phyloP scores from a whole-genome alignment of 148 eudicot species.

The Spergularia bocconei region DNA sequence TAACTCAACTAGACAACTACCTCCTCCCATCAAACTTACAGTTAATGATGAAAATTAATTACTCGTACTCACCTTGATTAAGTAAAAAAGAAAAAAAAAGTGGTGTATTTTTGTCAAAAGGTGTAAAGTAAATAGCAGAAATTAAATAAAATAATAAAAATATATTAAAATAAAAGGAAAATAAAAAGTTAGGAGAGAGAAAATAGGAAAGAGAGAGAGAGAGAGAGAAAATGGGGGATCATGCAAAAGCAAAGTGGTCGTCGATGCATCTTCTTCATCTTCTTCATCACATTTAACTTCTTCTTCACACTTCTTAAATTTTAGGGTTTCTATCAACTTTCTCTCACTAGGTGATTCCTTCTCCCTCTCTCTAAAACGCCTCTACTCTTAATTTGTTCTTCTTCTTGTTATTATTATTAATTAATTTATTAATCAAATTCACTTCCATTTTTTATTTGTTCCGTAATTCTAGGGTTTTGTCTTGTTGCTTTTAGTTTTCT shows the following conservation, averaged over 20 bases:
- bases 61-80: too few species aligned
- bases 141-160: background rate
- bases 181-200: background rate
- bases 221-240: slow-evolving; percentile 34
- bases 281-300: slow-evolving; percentile 13
- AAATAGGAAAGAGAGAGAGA: background rate
- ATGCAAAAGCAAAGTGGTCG: slow-evolving; percentile 36
- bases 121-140: background rate
- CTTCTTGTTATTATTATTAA: background rate
- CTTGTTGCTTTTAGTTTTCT: background rate
- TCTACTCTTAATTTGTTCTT: background rate
- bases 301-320: background rate
- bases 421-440: background rate
- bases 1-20: too few species aligned
- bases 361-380: slow-evolving; percentile 1
- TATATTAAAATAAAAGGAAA: background rate
- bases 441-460: background rate
- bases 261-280: slow-evolving; percentile 25
- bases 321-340: slow-evolving; percentile 7
- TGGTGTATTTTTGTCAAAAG: too few species aligned
- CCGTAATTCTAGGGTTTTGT: slow-evolving; percentile 29
- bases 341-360: slow-evolving; percentile 10
- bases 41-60: too few species aligned
- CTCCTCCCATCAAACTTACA: too few species aligned
- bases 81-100: too few species aligned